Base-by-base conservation (phyloP, 2,329 filamentous ascomycete species). In the Colletotrichum caudatum region DNA sequence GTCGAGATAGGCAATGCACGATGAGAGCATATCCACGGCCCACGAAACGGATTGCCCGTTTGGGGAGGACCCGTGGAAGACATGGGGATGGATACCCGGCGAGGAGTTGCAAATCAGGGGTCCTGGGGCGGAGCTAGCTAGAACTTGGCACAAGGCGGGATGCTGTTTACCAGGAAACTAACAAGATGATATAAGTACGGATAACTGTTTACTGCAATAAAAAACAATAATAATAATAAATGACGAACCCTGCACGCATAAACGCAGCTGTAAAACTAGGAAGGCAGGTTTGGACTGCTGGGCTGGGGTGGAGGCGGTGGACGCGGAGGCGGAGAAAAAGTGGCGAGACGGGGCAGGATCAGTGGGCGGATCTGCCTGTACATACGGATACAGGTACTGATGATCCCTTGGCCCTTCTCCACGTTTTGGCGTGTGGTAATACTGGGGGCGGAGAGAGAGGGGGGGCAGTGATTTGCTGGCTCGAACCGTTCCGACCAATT, bases 1-100 rank as follows among this genome's bases (percentile, higher is more conserved):
- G 51, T 65, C 8, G 20, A 26, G 58, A 64, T 64, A 35, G 33
- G 35, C 8, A 48, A 67, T 67, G 65, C 65, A 68, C 41, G 65
- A 57, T 68, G 65, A 64, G 58, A 46, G 50, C 65, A 64, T 68
- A 23, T 23, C 11, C 41, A 63, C 56, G 29, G n/a, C 23, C 26
- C 23, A 33, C 58, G 57, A 46, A 60, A 60, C 57, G 57, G 46
- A 62, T 50, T 29, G 14, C 26, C 50, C 50, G 26, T 48, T 48
- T 23, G 1, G 44, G n/a, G 18, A 11, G 7, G 8, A 44, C 16
- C 7, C 37, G 35, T n/a, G 26, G 33, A 62, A 29, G 3, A 50
- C 59, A 9, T 48, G 44, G 57, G 35, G 44, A 6, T 1, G 2
- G 7, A 5, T 6, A 16, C 1, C 16, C 7, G 14, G 39, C 8